Base-by-base conservation (phyloP, 129 eudicot genomes). In the Arctium lappa region DNA sequence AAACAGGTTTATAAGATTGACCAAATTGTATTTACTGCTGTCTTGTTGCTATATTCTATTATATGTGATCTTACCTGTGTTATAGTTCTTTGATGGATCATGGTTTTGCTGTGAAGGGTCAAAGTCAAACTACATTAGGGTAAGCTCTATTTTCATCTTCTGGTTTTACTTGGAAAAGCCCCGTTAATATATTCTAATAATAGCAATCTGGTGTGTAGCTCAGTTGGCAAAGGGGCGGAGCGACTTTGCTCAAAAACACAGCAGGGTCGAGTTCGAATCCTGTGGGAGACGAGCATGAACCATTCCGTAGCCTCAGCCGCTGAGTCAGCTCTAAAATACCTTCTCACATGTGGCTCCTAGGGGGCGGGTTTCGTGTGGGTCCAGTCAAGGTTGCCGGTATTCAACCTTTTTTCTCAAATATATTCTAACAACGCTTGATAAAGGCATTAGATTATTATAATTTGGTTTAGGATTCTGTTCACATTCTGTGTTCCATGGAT, bases 51-150 rank as follows among this genome's bases (percentile, higher is more conserved):
- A 38, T 22, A 22, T 22, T 22, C 27, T 60, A 60, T 81, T 15
- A 29, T 5, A 30, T 60, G 72, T 81, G 73, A 37, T 37, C 48
- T 36, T 63, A 39, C 66, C 18, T 81, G 31, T 8, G 36, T 42
- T 82, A 27, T 75, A 62, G 63, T 27, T 56, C 2, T 27, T 81
- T 73, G 9, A 73, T 72, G 79, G 70, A 70, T 60, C 73, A 63
- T 31, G 37, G 44, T 32, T 75, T 42, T 29, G 40, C 71, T 65
- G 18, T 75, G 18, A 33, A 46, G 5, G 39, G 70, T 82, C 81
- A 42, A 75, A 75, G 60, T 82, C 76, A 82, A 44, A 16, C 31
- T 74, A 16, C 53, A 3, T 75, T 4, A 40, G 38, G 39, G 29
- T 65, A 42, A 13, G 40, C 74, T 62, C 40, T 63, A 42, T 6